Conservation (phyloP, 805 yeast genomes). For the Candida ulmi region DNA sequence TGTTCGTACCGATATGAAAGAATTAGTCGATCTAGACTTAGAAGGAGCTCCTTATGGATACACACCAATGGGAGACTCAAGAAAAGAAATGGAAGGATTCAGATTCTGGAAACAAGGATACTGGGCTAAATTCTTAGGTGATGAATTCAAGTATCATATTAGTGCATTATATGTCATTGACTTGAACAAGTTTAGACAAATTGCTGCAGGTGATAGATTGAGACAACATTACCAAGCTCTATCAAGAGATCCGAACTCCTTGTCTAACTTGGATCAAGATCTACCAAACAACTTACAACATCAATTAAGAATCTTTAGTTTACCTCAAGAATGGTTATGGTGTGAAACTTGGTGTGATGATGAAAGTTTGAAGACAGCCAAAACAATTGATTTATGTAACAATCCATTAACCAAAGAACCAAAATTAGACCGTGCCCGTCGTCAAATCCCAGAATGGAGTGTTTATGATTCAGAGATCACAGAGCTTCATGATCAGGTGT, state of each 20-base stretch:
- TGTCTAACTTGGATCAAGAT: constrained; percentile 87
- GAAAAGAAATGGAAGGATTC: constrained; percentile 75
- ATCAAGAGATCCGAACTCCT: constrained; percentile 71
- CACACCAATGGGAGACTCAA: constrained; percentile 81
- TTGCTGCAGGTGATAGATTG: constrained; percentile 71
- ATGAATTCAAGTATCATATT: constrained; percentile 58
- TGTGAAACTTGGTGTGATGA: constrained; percentile 90
- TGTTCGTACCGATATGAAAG: constrained; percentile 68
- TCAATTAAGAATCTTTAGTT: constrained; percentile 58
- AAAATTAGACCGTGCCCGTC: constrained; percentile 65
- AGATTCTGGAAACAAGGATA: constrained; percentile 93
- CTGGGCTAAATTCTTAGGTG: constrained; percentile 64
- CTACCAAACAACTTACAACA: constrained; percentile 83
- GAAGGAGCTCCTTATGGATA: constrained; percentile 83
- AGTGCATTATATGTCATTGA: constrained; percentile 85
- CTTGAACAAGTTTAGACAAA: constrained; percentile 54
- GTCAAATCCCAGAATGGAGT: constrained; percentile 78
- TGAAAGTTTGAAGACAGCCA: constrained; percentile 53
- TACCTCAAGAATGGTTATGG: constrained; percentile 87
- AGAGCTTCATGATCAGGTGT: constrained; percentile 19
- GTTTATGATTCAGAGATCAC: constrained; percentile 54
- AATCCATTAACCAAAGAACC: constrained; percentile 80
- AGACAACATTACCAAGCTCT: constrained; percentile 82
- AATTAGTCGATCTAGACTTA: constrained; percentile 61
- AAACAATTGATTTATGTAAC: constrained; percentile 78